A percentile compares a stretch with the other conserved stretches of the same genome.
Conservation (phyloP, 805 yeast genomes). For the Tetrapisispora namnaoensis region DNA sequence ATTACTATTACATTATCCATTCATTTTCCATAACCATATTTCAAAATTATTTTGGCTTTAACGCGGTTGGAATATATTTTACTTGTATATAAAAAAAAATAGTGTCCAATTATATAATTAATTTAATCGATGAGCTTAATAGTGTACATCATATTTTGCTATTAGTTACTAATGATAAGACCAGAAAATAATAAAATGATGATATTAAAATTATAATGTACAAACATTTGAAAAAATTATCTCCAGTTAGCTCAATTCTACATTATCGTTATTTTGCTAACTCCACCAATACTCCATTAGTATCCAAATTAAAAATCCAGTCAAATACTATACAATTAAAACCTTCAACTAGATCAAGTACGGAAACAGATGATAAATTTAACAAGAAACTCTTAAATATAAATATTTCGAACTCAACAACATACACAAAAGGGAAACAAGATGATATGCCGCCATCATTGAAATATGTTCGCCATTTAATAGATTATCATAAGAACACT, state of each 20-base stretch:
- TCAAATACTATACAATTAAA: background rate
- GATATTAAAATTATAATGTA: background rate
- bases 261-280: background rate
- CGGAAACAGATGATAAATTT: too few species aligned
- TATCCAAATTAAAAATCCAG: background rate
- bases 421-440: background rate
- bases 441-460: slow-evolving; percentile 29
- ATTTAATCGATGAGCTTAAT: too few species aligned
- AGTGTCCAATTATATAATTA: too few species aligned
- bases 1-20: too few species aligned
- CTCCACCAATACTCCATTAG: background rate
- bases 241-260: background rate
- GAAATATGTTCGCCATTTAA: slow-evolving; percentile 30
- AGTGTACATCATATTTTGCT: too few species aligned
- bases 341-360: background rate
- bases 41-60: too few species aligned
- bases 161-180: too few species aligned
- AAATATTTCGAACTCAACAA: background rate
- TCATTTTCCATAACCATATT: too few species aligned
- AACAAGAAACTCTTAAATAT: background rate
- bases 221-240: background rate
- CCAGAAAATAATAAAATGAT: too few species aligned
- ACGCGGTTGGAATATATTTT: too few species aligned
- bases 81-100: too few species aligned
- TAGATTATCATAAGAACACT: slow-evolving; percentile 40